Evolutionary conservation across 192 early-diverging fungal species (phyloP), one percentile per base, ranked within the genome.

Genomic region (Backusella parvicylindrica): DNA sequence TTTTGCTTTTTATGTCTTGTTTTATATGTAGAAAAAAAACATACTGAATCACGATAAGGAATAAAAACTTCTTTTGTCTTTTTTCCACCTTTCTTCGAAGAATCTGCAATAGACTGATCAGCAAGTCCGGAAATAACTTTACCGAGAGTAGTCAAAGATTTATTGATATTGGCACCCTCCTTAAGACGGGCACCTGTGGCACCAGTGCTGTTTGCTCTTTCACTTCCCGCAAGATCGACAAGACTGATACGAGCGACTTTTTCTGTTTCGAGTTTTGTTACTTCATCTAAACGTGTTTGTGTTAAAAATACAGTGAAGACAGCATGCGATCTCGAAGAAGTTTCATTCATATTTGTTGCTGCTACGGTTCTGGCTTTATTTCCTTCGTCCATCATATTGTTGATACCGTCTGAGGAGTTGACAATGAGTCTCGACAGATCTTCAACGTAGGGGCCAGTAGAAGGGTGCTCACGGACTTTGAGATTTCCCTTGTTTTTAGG

Each of bases 101-200:
- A 37, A 7, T 70, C 74, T 9, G 70, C 32, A 36, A 81, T 84
- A 21, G 88, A 88, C 43, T 88, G 87, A 53, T 93, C 95, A n/a
- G 95, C 94, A 43, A 98, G 81, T 18, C 92, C 92, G 2, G 94
- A 93, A 38, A 98, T 98, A 40, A 98, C 97, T 81, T 98, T 98
- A 7, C 97, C 97, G 23, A 98, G 85, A 0, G 95, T 92, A 0
- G 95, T 95, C 32, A 98, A 80, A 26, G 93, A 95, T 73, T 93
- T 93, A 83, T 98, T 98, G 85, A 98, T 98, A 60, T 95, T 95
- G 8, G 94, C 94, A 28, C 95, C 97, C 83, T 98, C 97, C 75
- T 93, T 94, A 11, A 97, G 79, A 7, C 96, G 88, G 60, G 81
- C 81, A 7, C 97, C 97, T 1, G 93, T 93, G 0, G 94, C 94